Evolutionary conservation across 345 rosid genomes (phyloP).

Genomic region (Psidium friedrichsthalianum): DNA sequence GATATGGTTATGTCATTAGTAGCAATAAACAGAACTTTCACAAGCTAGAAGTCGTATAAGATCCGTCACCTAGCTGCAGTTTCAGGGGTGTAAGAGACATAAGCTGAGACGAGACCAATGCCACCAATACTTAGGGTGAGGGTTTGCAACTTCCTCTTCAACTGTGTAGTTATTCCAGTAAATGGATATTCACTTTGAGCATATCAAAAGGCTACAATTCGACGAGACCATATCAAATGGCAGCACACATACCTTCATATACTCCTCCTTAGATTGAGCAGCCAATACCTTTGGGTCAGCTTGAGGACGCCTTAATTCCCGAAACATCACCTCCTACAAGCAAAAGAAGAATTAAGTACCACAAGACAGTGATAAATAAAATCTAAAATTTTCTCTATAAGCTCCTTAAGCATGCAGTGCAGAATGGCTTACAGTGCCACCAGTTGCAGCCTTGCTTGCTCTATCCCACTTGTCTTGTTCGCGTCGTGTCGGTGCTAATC

Average conservation of each 20-base stretch:
- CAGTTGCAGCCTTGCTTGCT: conserved; percentile 74
- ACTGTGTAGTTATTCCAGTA: conserved; percentile 34
- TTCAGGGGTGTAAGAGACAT: conserved; percentile 72
- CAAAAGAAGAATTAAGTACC: not conserved
- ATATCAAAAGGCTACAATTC: not conserved
- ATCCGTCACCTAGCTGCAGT: conserved; percentile 59
- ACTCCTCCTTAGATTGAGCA: conserved; percentile 69
- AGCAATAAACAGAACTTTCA: not conserved
- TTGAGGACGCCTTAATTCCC: conserved; percentile 45
- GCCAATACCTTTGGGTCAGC: conserved; percentile 74
- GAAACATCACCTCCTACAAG: conserved; percentile 51
- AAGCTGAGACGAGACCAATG: conserved; percentile 77
- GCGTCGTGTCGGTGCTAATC: conserved; percentile 56
- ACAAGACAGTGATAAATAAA: not conserved
- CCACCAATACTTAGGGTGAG: conserved; percentile 70
- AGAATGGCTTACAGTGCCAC: conserved; percentile 52
- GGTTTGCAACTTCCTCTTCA: conserved; percentile 60
- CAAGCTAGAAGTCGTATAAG: not conserved
- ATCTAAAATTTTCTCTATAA: not conserved
- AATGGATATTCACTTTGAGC: not conserved
- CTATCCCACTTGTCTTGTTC: conserved; percentile 94
- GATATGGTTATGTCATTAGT: not conserved
- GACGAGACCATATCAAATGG: not conserved
- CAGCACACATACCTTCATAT: conserved; percentile 36
- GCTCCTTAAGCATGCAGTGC: not conserved